Evolutionary conservation across 176 grass and related monocot genomes (phyloP), one percentile per base, ranked within the genome.

Genomic region (Carex cristatella): DNA sequence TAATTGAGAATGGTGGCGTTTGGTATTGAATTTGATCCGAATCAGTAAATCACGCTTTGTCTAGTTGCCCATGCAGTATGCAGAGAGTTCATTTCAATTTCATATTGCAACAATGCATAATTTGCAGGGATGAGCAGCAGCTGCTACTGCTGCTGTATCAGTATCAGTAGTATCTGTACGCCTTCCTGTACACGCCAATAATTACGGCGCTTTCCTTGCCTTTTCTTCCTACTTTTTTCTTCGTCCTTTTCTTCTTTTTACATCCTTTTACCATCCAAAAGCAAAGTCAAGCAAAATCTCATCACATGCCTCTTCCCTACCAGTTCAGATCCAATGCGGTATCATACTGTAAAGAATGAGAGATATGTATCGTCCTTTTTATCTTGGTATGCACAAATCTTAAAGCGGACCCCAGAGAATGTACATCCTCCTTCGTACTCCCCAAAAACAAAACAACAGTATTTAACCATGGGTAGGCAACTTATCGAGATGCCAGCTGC

Each of bases 141-240:
- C 48, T 51, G 48, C 10, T 51, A 15, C 35, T 69, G 66, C 16
- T 23, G 23, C 23, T 23, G 23, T 23, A 23, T 23, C 23, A 23
- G 23, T 23, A 4, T 28, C 6, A 63, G 7, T 28, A 63, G 10
- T 46, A 23, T 66, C 65, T 85, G 83, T 74, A 74, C 15, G 49
- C 49, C 56, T 76, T 38, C 30, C 68, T 85, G 83, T 76, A 85
- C 83, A 85, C 83, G 66, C 67, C 83, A 85, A 73, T 42, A 73
- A 61, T 74, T 85, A 69, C 83, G 83, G 65, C 83, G 83, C 66
- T 60, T n/a, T 76, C 83, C 30, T 73, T 71, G 65, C 68, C 65
- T 85, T 83, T 83, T 82, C 14, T 80, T 4, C 78, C 13, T 31
- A 61, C 61, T 64, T 82, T 65, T 33, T 28, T 64, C 60, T 66